Percentiles rank a stretch among this genome's conserved stretches.
Evolutionary conservation across 2,329 filamentous ascomycete genomes (phyloP).

Genomic region (Tothia fuscella): DNA sequence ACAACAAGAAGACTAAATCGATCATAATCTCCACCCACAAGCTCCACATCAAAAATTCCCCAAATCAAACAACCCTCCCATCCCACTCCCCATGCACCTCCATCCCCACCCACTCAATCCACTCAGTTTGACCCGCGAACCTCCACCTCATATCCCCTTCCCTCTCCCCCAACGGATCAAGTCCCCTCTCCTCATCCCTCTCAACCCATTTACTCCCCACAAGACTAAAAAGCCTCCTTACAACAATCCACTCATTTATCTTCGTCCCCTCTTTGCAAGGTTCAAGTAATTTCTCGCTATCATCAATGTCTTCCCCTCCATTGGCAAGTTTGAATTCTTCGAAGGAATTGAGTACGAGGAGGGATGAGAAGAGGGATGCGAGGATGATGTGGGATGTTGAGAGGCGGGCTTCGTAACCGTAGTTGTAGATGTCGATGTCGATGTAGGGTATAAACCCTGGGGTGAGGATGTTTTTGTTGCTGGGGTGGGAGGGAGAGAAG

Average conservation of each 20-base stretch:
- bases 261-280: slow-evolving; percentile 16
- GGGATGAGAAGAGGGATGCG: slow-evolving; percentile 22
- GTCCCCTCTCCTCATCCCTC: slow-evolving; percentile 23
- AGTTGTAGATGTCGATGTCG: slow-evolving; percentile 4
- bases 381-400: slow-evolving; percentile 22
- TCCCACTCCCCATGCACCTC: no score
- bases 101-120: no score
- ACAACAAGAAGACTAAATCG: no score
- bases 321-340: slow-evolving; percentile 19
- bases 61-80: no score
- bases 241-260: slow-evolving; percentile 19
- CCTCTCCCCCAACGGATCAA: slow-evolving; percentile 1
- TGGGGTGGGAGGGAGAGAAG: slow-evolving; percentile 17
- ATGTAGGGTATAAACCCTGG: not conserved
- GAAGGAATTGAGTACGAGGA: slow-evolving; percentile 19
- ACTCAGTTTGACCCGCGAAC: no score
- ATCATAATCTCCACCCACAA: no score
- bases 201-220: slow-evolving; percentile 23
- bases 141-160: slow-evolving; percentile 3
- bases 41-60: no score
- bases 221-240: slow-evolving; percentile 22
- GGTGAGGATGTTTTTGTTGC: slow-evolving; percentile 1
- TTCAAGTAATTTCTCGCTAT: slow-evolving; percentile 12
- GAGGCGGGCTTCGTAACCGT: slow-evolving; percentile 25
- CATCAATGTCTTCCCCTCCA: slow-evolving; percentile 18